These are phyloP conservation scores for Phytopythium chamaehyphon DNA, from an alignment of 352 stramenopile species.

Conservation along the genomic window DNA sequence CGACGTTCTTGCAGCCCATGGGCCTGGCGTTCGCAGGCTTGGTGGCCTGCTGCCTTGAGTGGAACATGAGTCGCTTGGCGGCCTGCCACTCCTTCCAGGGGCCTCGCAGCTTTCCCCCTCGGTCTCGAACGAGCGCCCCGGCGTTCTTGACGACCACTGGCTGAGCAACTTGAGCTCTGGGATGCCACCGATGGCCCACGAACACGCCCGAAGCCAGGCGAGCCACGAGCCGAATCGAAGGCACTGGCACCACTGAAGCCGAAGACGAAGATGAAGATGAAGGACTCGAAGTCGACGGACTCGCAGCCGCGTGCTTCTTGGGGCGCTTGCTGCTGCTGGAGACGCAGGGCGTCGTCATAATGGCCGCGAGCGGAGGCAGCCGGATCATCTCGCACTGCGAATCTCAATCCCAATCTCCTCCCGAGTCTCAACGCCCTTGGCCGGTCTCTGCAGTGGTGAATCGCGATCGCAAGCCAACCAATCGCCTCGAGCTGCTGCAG, in stretches of 20 bases:
- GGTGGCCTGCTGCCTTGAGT: slow-evolving; percentile 7
- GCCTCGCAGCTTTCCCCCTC: slow-evolving; percentile 9
- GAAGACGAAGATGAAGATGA: too few relatives aligned
- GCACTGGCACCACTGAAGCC: not conserved
- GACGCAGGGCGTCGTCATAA: not conserved
- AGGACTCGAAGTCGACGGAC: not conserved
- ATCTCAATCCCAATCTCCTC: too few relatives aligned
- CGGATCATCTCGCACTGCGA: not conserved
- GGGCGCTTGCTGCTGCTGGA: too few relatives aligned
- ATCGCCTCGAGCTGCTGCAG: too few relatives aligned
- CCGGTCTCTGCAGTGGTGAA: too few relatives aligned
- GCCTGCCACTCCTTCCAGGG: slow-evolving; percentile 28
- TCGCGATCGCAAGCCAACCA: too few relatives aligned
- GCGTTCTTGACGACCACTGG: slow-evolving; percentile 27
- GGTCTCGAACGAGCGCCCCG: slow-evolving; percentile 16
- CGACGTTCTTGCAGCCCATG: slow-evolving; percentile 28
- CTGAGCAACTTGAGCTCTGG: not conserved
- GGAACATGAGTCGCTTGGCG: slow-evolving; percentile 4
- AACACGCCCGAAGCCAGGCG: slow-evolving; percentile 28
- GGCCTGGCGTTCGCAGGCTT: not conserved
- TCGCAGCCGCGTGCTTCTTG: not conserved
- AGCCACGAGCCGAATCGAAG: not conserved
- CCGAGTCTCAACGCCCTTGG: too few relatives aligned
- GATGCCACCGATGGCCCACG: slow-evolving; percentile 16
- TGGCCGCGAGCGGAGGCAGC: not conserved